Evolutionary conservation across 208 protist genomes (phyloP).

Genomic region (Crithidia fasciculata): DNA sequence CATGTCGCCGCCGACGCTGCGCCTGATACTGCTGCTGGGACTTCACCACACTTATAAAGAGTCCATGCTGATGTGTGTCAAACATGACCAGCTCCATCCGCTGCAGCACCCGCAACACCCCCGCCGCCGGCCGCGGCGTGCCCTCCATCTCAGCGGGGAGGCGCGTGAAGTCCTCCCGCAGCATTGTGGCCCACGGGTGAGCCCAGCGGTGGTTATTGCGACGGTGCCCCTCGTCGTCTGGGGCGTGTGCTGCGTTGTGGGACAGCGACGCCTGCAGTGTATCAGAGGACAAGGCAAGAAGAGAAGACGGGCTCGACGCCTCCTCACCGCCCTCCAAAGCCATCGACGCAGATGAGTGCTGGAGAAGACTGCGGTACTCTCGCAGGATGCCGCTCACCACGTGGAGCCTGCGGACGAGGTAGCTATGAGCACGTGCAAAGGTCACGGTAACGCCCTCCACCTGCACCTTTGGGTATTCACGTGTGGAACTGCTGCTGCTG

Average conservation of each 20-base stretch:
- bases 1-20: not conserved
- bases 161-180: conserved; percentile 35
- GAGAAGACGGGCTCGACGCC: conserved; percentile 1
- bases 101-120: conserved; percentile 36
- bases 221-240: conserved; percentile 25
- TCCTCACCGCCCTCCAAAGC: not conserved
- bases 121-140: conserved; percentile 16
- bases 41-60: conserved; percentile 61
- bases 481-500: conserved; percentile 25
- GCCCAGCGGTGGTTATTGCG: conserved; percentile 33
- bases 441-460: conserved; percentile 16
- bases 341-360: not conserved
- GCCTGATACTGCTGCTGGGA: conserved; percentile 16
- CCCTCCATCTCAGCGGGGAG: conserved; percentile 60
- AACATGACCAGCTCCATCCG: conserved; percentile 65
- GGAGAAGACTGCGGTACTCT: conserved; percentile 41
- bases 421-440: conserved; percentile 48
- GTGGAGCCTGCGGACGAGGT: conserved; percentile 69
- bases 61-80: conserved; percentile 35
- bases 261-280: not conserved
- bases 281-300: not conserved
- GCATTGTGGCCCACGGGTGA: conserved; percentile 41
- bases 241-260: conserved; percentile 18
- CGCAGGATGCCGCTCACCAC: conserved; percentile 76
- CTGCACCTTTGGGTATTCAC: conserved; percentile 15